These are phyloP conservation scores for Syzygium aqueum DNA, from an alignment of 345 rosid genomes.

Conservation along the genomic window DNA sequence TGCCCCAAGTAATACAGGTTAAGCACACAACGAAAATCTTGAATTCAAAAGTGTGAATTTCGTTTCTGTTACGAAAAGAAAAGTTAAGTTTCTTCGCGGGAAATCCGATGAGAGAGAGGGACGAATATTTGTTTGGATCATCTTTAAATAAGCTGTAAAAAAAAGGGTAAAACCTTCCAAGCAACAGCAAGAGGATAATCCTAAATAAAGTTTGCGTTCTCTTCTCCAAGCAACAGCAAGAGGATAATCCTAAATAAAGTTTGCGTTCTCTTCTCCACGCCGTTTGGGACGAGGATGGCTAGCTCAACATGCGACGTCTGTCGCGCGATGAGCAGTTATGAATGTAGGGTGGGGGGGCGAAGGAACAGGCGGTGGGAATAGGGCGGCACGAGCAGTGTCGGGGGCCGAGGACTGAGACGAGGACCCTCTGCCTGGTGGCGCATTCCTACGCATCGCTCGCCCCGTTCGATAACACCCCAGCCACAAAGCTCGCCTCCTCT, in stretches of 20 bases:
- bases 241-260: accelerated
- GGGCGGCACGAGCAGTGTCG: background rate
- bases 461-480: background rate
- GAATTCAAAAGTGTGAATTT: background rate
- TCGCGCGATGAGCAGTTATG: background rate
- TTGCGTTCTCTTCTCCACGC: accelerated
- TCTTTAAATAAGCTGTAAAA: background rate
- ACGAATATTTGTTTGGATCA: background rate
- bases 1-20: too few relatives aligned
- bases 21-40: background rate
- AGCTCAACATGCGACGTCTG: background rate
- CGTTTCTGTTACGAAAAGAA: background rate
- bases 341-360: background rate
- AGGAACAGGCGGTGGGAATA: background rate
- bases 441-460: background rate
- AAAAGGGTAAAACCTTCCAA: background rate
- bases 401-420: background rate
- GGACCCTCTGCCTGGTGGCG: background rate
- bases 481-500: background rate
- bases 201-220: accelerated
- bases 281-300: background rate
- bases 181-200: background rate
- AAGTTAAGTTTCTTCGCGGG: background rate
- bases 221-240: background rate
- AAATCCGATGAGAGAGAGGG: background rate